phyloP scores from a whole-genome alignment of 208 protist genomes.

The Leishmania lainsoni region DNA sequence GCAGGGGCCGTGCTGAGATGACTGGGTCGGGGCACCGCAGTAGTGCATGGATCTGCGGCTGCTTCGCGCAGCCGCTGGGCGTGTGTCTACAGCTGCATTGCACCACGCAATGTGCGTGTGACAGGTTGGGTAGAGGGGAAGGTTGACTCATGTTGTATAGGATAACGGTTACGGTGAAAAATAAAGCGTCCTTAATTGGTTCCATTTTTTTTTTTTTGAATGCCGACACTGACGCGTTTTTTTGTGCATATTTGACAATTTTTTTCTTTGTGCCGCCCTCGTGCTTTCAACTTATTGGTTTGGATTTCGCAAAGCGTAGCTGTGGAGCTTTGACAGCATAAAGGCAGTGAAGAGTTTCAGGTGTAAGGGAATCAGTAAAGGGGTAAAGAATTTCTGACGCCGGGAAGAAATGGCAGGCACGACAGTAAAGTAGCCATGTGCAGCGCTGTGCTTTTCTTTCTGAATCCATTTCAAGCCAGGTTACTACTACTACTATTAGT shows the following conservation, averaged over 20 bases:
- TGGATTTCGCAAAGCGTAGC: not conserved
- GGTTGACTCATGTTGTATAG: not conserved
- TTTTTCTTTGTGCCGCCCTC: not conserved
- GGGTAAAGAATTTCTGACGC: not conserved
- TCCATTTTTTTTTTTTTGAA: not conserved
- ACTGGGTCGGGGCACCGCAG: not conserved
- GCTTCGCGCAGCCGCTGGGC: not conserved
- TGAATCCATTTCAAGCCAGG: no score
- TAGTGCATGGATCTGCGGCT: not conserved
- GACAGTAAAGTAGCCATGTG: not conserved
- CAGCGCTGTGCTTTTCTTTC: not conserved
- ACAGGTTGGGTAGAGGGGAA: not conserved
- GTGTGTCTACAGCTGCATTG: no score
- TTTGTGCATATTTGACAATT: not conserved
- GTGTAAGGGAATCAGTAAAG: not conserved
- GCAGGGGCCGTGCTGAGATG: not conserved
- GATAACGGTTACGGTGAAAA: not conserved
- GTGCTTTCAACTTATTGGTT: not conserved
- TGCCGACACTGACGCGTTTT: not conserved
- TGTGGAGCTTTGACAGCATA: not conserved
- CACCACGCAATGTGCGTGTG: no score
- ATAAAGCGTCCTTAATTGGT: no score
- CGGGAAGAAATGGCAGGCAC: not conserved
- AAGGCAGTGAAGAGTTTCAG: not conserved
- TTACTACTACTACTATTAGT: no score